These are phyloP conservation scores for Phtheirospermum japonicum DNA, from an alignment of 257 asterid species.

Conservation along the genomic window DNA sequence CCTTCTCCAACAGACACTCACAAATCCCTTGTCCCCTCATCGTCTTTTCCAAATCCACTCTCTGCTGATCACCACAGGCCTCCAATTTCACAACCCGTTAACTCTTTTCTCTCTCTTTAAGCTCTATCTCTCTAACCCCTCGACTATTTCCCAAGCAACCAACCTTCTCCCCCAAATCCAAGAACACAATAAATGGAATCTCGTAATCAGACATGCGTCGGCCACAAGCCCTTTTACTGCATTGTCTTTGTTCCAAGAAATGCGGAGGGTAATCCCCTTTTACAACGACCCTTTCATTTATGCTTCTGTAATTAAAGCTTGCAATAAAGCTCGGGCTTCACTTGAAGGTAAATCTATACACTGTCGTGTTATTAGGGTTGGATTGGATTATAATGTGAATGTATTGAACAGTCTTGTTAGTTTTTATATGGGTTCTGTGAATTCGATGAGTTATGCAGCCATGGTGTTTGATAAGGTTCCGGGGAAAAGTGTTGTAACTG, in stretches of 20 bases:
- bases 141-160: constrained; percentile 30
- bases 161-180: constrained; percentile 34
- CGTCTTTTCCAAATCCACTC: constrained; percentile 37
- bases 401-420: constrained; percentile 42
- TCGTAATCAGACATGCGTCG: constrained; percentile 39
- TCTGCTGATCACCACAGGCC: constrained; percentile 41
- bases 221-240: constrained; percentile 43
- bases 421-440: constrained; percentile 39
- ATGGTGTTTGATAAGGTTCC: constrained; percentile 34
- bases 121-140: constrained; percentile 34
- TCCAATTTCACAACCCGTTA: constrained; percentile 30
- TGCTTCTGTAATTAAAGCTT: constrained; percentile 54
- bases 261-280: constrained; percentile 17
- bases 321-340: constrained; percentile 37
- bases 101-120: constrained; percentile 34
- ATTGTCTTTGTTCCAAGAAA: constrained; percentile 39
- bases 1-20: constrained; percentile 30
- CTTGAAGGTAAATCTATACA: constrained; percentile 50
- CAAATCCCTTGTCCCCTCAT: constrained; percentile 28
- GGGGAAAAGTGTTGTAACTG: constrained; percentile 40
- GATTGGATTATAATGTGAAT: constrained; percentile 43
- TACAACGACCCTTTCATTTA: constrained; percentile 42
- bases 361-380: constrained; percentile 40
- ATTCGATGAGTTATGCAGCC: constrained; percentile 34
- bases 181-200: constrained; percentile 38